Evolutionary conservation across 129 eudicot species (phyloP), one percentile per base, ranked within the genome.

Genomic region (Apium graveolens): DNA sequence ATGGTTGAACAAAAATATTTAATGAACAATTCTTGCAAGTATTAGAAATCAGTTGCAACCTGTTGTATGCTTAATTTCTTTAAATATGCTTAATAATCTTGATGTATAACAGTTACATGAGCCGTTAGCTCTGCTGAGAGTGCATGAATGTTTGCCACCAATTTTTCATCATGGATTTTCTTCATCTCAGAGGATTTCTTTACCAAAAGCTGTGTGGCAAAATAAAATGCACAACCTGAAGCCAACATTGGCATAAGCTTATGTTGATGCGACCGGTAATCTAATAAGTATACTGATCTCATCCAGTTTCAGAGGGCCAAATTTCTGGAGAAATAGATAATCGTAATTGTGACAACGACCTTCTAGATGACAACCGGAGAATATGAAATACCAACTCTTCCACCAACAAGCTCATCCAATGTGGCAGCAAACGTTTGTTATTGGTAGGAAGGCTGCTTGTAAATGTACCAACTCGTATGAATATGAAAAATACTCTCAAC

Each of bases 181-280:
- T 94, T 94, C 98, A 94, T 94, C 84, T 91, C 88, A 14, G 93
- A 86, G 74, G 91, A 94, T 71, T 84, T 89, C 43, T 90, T 93
- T 81, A 94, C 85, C 91, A 94, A 84, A 84, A 90, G 79, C 74
- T 81, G 80, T 3, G 96, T 86, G 3, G 98, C 94, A 84, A 91
- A 91, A 85, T 95, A 96, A 70, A 95, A 95, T 17, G 92, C 98
- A 66, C 91, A 95, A 49, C 92, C 87, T 16, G 97, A 90, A 37
- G 97, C 96, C 80, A 95, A 76, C 98, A 95, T 91, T 6, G 98
- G 98, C 98, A 94, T 91, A 18, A 94, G 85, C 81, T 91, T 91
- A 55, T 89, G 97, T 81, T 94, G 98, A 45, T 95, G 98, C 6
- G 97, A 91, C 81, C 90, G 98, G 82, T 91, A 95, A 84, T 95